Conservation (phyloP, 1,284 basidiomycete genomes). For the Malassezia psittaci region DNA sequence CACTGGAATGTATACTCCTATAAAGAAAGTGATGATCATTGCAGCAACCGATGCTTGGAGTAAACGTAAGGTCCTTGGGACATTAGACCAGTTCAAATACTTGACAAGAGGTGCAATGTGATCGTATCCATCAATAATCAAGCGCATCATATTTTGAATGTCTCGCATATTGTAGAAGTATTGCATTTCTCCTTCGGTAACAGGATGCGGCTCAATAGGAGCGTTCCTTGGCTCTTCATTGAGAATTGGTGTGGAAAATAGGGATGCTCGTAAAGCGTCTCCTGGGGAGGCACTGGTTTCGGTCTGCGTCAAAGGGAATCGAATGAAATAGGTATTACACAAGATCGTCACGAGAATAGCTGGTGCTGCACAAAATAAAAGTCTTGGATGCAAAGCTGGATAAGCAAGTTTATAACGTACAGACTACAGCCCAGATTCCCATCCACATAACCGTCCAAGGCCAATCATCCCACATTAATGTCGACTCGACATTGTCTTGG, state of each 20-base stretch:
- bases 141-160: constrained; percentile 48
- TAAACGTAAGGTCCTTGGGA: constrained; percentile 35
- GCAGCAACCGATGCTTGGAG: constrained; percentile 36
- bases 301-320: constrained; percentile 17
- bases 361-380: constrained; percentile 33
- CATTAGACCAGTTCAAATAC: constrained; percentile 47
- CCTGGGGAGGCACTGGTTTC: constrained; percentile 21
- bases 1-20: constrained; percentile 38
- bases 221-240: constrained; percentile 25
- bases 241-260: constrained; percentile 15
- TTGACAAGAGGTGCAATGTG: constrained; percentile 35
- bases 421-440: constrained; percentile 42
- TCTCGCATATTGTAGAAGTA: constrained; percentile 46
- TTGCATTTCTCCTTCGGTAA: constrained; percentile 39
- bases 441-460: constrained; percentile 46
- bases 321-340: constrained; percentile 19
- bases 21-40: constrained; percentile 34
- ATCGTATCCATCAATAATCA: constrained; percentile 45
- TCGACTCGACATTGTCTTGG: constrained; percentile 43
- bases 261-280: constrained; percentile 10
- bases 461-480: constrained; percentile 44
- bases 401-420: constrained; percentile 5
- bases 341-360: constrained; percentile 39
- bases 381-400: constrained; percentile 30
- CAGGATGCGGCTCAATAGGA: constrained; percentile 33